These are phyloP conservation scores for Porcisia deanei DNA, from an alignment of 208 protist species.

Conservation along the genomic window DNA sequence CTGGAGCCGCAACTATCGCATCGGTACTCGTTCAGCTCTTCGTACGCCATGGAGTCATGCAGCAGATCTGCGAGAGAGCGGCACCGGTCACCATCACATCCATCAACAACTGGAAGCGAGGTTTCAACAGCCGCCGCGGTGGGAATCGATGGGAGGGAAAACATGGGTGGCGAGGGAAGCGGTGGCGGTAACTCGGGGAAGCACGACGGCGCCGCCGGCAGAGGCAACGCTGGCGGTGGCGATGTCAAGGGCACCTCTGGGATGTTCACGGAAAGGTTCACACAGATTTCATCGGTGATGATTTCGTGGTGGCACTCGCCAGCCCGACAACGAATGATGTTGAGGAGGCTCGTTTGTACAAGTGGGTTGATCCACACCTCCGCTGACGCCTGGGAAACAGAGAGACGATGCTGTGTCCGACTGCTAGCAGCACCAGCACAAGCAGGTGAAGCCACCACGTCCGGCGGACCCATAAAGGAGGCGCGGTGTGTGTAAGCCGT, in stretches of 20 bases:
- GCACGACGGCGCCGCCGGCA: neutral
- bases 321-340: conserved; percentile 76
- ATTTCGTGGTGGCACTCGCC: conserved; percentile 70
- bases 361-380: conserved; percentile 72
- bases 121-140: neutral
- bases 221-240: neutral
- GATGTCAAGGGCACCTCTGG: conserved; percentile 7
- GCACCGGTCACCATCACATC: conserved; percentile 20
- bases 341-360: conserved; percentile 67
- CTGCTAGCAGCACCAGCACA: neutral
- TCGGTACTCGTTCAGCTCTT: conserved; percentile 52
- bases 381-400: conserved; percentile 17
- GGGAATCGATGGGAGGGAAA: neutral
- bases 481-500: neutral
- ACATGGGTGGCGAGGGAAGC: neutral
- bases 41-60: conserved; percentile 47
- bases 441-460: neutral
- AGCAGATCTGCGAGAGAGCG: conserved; percentile 41
- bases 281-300: conserved; percentile 65
- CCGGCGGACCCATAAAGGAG: neutral
- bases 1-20: conserved; percentile 63
- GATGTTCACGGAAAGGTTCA: conserved; percentile 64
- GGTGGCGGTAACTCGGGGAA: neutral
- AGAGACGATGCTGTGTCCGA: neutral
- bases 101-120: neutral